These are phyloP conservation scores for Xerocomus nothofagi DNA, from an alignment of 1,284 basidiomycete genomes.

Conservation along the genomic window DNA sequence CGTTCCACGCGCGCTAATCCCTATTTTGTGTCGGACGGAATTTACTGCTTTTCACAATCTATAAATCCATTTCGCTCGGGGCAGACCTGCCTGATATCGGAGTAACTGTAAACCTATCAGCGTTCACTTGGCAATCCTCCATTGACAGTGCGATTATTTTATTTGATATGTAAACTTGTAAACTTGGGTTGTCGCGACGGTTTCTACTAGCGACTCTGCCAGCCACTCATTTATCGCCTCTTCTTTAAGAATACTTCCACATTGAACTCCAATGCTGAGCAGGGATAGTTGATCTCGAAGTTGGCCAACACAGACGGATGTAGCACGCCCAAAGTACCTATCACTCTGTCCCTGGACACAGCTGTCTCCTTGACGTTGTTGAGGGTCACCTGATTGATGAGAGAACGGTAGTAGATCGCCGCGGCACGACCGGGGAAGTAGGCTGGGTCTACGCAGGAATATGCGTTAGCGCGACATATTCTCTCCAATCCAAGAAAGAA, in stretches of 20 bases:
- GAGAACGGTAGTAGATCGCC: constrained; percentile 81
- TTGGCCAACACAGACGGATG: constrained; percentile 90
- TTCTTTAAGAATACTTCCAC: constrained; percentile 89
- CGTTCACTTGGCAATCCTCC: background rate
- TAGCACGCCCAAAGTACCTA: constrained; percentile 86
- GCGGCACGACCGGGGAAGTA: constrained; percentile 97
- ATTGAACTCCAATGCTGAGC: constrained; percentile 92
- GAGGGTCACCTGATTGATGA: constrained; percentile 19
- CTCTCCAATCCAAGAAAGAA: background rate
- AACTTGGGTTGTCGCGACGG: background rate
- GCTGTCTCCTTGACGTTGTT: constrained; percentile 28
- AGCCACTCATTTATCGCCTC: constrained; percentile 44
- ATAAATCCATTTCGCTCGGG: constrained; percentile 13
- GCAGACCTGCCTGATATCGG: background rate
- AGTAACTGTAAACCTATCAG: background rate
- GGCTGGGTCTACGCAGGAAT: constrained; percentile 63
- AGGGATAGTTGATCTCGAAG: constrained; percentile 95
- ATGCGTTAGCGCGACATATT: constrained; percentile 3
- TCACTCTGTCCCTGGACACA: constrained; percentile 55
- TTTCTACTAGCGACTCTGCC: background rate
- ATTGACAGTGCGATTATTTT: background rate
- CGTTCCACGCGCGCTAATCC: constrained; percentile 24
- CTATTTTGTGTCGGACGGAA: background rate
- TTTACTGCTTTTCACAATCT: constrained; percentile 11
- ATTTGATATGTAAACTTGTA: constrained; percentile 3